Evolutionary conservation across 2,329 filamentous ascomycete genomes (phyloP), one percentile per base, ranked within the genome.

Genomic region (Neoascochyta sp.): DNA sequence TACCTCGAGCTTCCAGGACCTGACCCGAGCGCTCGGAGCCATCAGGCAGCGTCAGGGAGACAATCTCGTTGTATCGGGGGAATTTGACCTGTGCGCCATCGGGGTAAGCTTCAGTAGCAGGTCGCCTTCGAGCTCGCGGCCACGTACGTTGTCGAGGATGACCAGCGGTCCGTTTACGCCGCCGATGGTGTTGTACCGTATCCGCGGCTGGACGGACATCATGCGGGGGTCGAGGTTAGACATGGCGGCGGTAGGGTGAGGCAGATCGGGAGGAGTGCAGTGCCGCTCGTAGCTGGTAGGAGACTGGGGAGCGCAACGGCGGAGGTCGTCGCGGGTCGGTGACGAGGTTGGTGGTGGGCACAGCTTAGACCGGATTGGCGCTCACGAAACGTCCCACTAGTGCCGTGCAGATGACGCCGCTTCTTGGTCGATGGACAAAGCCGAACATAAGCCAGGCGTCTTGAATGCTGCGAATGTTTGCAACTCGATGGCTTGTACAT

Each of bases 161-260:
- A 98, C 92, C 67, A 98, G 78, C 57, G 92, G 92, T 38, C 92
- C 92, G 71, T 98, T 98, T 69, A 98, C 83, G 73, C 90, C 90
- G 61, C 88, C 86, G 63, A 98, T 88, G 54, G 92, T 98, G 74
- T 98, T 98, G 80, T 98, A 98, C 59, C 84, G 81, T 69, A 96
- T 76, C 63, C 81, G 73, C 50, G 81, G 81, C 62, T 80, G 76
- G 63, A 86, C 68, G 52, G 63, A 59, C 65, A 73, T 71, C 68
- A 71, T 71, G 45, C 69, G 63, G 43, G 69, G 68, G 43, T 73
- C 69, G 32, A 64, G 45, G 24, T 52, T 36, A 37, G 62, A 53
- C 56, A 66, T 65, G 41, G 27, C 48, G 55, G 52, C 45, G 46
- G 52, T 44, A 27, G 22, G 41, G 22, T 30, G 29, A 47, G 42